A percentile compares a stretch with the other conserved stretches of the same genome.
Evolutionary conservation across 371 early-diverging fungal genomes (phyloP).

Genomic region (Parasitella parasitica): DNA sequence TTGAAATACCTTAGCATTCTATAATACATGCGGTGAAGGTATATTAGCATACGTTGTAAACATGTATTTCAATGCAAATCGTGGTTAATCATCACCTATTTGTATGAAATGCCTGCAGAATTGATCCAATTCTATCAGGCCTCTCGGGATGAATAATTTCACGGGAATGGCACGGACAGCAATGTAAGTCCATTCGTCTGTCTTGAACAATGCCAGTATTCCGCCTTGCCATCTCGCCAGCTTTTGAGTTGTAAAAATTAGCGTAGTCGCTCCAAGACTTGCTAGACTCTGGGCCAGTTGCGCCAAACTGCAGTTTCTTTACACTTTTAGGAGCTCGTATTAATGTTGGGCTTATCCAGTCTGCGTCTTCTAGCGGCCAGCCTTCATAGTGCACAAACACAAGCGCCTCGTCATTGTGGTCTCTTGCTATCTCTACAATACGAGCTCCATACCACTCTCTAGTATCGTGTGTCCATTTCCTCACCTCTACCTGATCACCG

Average conservation of each 20-base stretch:
- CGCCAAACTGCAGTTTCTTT: constrained; percentile 41
- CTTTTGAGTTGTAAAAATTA: constrained; percentile 52
- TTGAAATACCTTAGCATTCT: constrained; percentile 43
- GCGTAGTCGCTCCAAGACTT: constrained; percentile 58
- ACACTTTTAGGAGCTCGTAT: constrained; percentile 12
- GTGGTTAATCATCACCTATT: constrained; percentile 30
- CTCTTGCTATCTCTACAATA: constrained; percentile 32
- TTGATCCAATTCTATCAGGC: constrained; percentile 56
- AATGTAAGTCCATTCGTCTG: constrained; percentile 56
- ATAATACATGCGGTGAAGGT: background rate
- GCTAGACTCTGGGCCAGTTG: constrained; percentile 49
- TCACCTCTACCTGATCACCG: constrained; percentile 46
- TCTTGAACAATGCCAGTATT: constrained; percentile 65
- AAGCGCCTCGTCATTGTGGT: constrained; percentile 13
- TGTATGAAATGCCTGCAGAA: constrained; percentile 36
- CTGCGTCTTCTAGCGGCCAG: constrained; percentile 61
- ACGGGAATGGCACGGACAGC: constrained; percentile 60
- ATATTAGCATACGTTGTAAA: background rate
- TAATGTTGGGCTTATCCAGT: constrained; percentile 54
- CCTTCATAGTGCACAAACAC: constrained; percentile 64
- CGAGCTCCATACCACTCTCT: constrained; percentile 47
- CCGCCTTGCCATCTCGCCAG: constrained; percentile 44
- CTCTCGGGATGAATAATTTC: constrained; percentile 64
- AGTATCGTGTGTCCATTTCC: constrained; percentile 33
- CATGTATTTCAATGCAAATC: no score